Evolutionary conservation across 2,329 filamentous ascomycete species (phyloP), one percentile per base, ranked within the genome.

Genomic region (Myrmaecium sp.): DNA sequence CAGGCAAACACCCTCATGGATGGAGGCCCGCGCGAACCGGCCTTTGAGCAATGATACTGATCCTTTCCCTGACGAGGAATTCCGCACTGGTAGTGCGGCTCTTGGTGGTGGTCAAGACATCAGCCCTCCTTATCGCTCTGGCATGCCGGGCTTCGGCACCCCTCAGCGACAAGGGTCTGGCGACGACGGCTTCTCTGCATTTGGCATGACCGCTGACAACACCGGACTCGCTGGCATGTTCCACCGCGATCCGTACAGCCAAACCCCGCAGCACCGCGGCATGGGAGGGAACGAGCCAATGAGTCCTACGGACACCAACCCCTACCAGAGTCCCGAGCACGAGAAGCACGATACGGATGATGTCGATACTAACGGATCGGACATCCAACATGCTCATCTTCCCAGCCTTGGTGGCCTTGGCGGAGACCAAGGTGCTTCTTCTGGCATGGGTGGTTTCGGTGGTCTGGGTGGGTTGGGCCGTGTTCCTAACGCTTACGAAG

Each of bases 271-370:
- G 21, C 52, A 54, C 26, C 49, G 50, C 28, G 36, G 58, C 27
- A 51, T 55, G 30, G 49, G 44, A 14, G 60, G 62, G n/a, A 62
- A 74, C 36, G 79, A 82, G 31, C 76, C 79, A 1, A 69, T 81
- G 44, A 32, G 30, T 17, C 89, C 89, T 7, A 89, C 84, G 0
- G 81, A 92, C 43, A 95, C 89, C 3, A 98, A 98, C 45, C 89
- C 89, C 2, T 98, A 89, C 47, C 80, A 84, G 36, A 95, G 86
- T 48, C 89, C 89, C 3, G 71, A 78, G 5, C 78, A 75, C 19
- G 77, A 83, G 14, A 72, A 72, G 23, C 60, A 59, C 4, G 72
- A 80, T 25, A 67, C 68, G 11, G 66, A 71, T 32, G 65, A 68
- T 35, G 61, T 64, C 23, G 66, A 76, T 23, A 55, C 59, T 5